Conservation (phyloP, 139 green algal species). For the Microglena sp. region DNA sequence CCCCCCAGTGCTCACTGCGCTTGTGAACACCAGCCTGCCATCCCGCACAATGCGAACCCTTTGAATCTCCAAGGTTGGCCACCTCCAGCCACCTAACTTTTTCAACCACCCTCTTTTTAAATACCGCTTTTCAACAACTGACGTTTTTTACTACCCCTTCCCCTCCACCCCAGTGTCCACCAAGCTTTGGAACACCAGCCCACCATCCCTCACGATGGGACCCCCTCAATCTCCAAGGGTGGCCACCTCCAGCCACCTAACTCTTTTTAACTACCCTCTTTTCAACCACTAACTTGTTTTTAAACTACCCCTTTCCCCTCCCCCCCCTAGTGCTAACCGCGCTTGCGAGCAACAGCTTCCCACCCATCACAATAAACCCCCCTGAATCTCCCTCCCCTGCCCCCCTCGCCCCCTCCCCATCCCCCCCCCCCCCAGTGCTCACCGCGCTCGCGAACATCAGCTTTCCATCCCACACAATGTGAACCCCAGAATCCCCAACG, state of each 20-base stretch:
- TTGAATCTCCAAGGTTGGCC: conserved; percentile 74
- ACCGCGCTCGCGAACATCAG: too few relatives aligned
- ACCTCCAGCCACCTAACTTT: conserved; percentile 32
- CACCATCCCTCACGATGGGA: too few relatives aligned
- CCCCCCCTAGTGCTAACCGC: conserved; percentile 3
- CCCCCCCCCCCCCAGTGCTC: too few relatives aligned
- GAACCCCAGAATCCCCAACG: too few relatives aligned
- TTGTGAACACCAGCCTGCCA: conserved; percentile 53
- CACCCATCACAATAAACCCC: conserved; percentile 54
- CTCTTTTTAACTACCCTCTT: neutral
- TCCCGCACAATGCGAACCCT: conserved; percentile 59
- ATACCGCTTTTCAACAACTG: neutral
- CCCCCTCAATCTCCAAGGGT: too few relatives aligned
- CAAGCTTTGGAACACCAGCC: too few relatives aligned
- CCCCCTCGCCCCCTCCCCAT: conserved; percentile 51
- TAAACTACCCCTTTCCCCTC: too few relatives aligned
- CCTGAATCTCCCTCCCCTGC: conserved; percentile 76
- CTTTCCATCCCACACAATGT: too few relatives aligned
- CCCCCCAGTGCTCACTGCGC: conserved; percentile 13
- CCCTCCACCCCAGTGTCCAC: too few relatives aligned
- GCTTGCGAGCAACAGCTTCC: conserved; percentile 52
- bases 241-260: too few relatives aligned
- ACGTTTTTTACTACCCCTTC: too few relatives aligned
- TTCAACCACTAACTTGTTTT: neutral
- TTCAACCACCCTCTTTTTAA: neutral